Conservation (phyloP, 2,329 filamentous ascomycete species). For the Pyrenophora teres region DNA sequence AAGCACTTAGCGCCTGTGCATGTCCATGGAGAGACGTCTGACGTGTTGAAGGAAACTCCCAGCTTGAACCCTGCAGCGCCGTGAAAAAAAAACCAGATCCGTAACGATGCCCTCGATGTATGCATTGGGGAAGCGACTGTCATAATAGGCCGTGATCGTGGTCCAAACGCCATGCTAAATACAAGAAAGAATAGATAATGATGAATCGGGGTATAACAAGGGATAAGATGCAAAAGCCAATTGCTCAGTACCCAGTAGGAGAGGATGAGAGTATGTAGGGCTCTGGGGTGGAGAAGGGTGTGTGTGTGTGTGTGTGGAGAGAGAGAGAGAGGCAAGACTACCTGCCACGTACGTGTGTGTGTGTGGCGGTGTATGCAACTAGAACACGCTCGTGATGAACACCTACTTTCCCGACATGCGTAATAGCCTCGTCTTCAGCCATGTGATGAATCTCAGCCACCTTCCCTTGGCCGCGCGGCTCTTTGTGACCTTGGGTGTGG, state of each 20-base stretch:
- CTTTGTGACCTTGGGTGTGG: constrained; percentile 40
- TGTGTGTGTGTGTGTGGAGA: not conserved
- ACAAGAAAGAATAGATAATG: constrained; percentile 9
- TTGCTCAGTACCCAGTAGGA: not conserved
- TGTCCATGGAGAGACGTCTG: constrained; percentile 7
- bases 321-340: not conserved
- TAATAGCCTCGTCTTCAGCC: constrained; percentile 61
- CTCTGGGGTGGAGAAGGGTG: not conserved
- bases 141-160: constrained; percentile 21
- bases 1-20: constrained; percentile 16
- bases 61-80: constrained; percentile 15
- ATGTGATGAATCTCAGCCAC: constrained; percentile 62
- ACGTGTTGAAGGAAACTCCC: constrained; percentile 2
- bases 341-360: not conserved
- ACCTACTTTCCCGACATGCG: constrained; percentile 47
- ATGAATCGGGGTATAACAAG: constrained; percentile 10
- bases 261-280: not conserved
- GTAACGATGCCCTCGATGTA: constrained; percentile 24
- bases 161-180: constrained; percentile 33
- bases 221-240: not conserved
- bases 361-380: constrained; percentile 3
- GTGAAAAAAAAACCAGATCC: constrained; percentile 20
- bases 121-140: constrained; percentile 26
- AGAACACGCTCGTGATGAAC: not conserved
- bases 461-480: constrained; percentile 47